These are phyloP conservation scores for Aureobasidium zeae DNA, from an alignment of 2,329 filamentous ascomycete genomes.

Conservation along the genomic window DNA sequence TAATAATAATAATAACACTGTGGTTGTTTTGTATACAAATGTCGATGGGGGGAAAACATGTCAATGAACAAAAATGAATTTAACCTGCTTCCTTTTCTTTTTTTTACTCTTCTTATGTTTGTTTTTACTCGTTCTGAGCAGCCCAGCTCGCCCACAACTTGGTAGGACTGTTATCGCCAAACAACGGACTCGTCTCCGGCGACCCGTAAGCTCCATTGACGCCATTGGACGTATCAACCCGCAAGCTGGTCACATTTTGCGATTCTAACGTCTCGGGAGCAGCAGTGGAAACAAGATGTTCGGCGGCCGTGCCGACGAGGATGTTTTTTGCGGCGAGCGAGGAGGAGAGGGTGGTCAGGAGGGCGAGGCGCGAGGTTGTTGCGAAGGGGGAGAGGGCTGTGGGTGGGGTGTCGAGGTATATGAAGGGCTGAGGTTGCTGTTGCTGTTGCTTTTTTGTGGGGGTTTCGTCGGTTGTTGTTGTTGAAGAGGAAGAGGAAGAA, in stretches of 20 bases:
- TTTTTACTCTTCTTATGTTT: not conserved
- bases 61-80: too few relatives aligned
- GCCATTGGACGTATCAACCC: constrained; percentile 3
- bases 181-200: constrained; percentile 18
- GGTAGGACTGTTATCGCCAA: constrained; percentile 25
- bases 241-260: constrained; percentile 6
- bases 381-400: constrained; percentile 7
- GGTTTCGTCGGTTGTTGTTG: not conserved
- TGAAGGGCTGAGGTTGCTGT: constrained; percentile 10
- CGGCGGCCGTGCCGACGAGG: constrained; percentile 13
- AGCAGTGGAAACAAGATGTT: constrained; percentile 9
- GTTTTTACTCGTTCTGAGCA: constrained; percentile 21
- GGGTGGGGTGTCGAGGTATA: constrained; percentile 14
- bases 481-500: constrained; percentile 7
- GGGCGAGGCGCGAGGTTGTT: not conserved
- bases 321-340: constrained; percentile 13
- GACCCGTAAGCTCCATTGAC: constrained; percentile 2
- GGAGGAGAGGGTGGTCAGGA: constrained; percentile 7
- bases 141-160: constrained; percentile 30
- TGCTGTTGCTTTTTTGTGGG: not conserved
- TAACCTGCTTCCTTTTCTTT: not conserved
- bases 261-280: constrained; percentile 5
- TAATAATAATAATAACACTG: too few relatives aligned
- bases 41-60: too few relatives aligned
- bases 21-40: too few relatives aligned